Percentiles rank a stretch among this genome's conserved stretches.
Evolutionary conservation across 352 stramenopile genomes (phyloP).

Genomic region (Globisporangium orthogonon): DNA sequence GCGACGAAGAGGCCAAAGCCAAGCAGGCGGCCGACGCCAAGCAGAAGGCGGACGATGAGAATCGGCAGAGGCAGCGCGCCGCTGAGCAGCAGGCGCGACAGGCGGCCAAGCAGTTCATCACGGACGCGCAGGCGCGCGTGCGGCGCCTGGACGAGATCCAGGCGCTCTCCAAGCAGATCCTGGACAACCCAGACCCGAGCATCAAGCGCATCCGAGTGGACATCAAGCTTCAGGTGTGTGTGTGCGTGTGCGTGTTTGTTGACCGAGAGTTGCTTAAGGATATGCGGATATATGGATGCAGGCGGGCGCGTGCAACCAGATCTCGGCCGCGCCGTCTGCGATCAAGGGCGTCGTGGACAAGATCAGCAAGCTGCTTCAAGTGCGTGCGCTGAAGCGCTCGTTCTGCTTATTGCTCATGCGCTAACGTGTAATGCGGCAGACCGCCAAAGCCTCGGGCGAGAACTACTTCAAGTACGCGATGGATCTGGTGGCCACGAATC

Average conservation of each 20-base stretch:
- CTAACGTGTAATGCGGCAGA: slow-evolving; percentile 18
- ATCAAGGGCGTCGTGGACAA: slow-evolving; percentile 65
- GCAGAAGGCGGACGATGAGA: slow-evolving; percentile 20
- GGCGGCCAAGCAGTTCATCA: slow-evolving; percentile 34
- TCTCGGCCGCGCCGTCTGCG: slow-evolving; percentile 55
- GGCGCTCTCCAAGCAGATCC: slow-evolving; percentile 32
- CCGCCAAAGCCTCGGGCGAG: slow-evolving; percentile 41
- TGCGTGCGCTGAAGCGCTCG: slow-evolving; percentile 5
- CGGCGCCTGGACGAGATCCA: slow-evolving; percentile 49
- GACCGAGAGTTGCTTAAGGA: no score
- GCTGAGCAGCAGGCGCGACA: slow-evolving; percentile 25
- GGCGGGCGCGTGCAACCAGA: slow-evolving; percentile 79
- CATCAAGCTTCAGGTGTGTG: slow-evolving; percentile 48
- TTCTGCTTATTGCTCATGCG: neutral
- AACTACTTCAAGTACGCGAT: slow-evolving; percentile 68
- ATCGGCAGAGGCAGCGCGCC: slow-evolving; percentile 21
- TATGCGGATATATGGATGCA: slow-evolving; percentile 6
- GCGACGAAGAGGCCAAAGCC: slow-evolving; percentile 18
- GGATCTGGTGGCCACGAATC: slow-evolving; percentile 59
- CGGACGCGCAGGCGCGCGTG: slow-evolving; percentile 36
- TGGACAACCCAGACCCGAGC: slow-evolving; percentile 32
- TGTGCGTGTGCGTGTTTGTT: neutral
- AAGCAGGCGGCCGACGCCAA: slow-evolving; percentile 20
- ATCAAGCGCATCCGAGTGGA: slow-evolving; percentile 69
- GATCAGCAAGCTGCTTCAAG: slow-evolving; percentile 56